These are phyloP conservation scores for Microthlaspi erraticum DNA, from an alignment of 345 rosid genomes.

Conservation along the genomic window DNA sequence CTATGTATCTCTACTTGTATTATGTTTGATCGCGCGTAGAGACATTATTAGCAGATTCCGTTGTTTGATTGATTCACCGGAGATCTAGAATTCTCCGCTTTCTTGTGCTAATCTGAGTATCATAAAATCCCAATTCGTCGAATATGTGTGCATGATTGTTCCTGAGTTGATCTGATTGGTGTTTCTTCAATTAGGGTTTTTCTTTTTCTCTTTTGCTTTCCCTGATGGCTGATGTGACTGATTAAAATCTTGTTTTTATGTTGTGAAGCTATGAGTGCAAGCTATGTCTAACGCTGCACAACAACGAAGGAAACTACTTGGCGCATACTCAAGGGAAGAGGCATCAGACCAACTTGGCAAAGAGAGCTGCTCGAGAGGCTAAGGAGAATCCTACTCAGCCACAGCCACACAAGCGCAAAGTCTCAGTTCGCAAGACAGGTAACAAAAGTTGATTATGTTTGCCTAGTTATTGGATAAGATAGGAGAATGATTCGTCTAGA, in stretches of 20 bases:
- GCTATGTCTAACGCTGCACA: conserved; percentile 93
- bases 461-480: background rate
- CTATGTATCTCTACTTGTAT: background rate
- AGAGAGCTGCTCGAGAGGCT: conserved; percentile 98
- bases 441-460: background rate
- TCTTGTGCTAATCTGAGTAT: background rate
- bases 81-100: background rate
- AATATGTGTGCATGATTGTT: background rate
- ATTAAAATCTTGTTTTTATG: conserved; percentile 18
- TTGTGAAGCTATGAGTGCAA: conserved; percentile 90
- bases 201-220: background rate
- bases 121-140: background rate
- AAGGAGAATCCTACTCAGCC: conserved; percentile 91
- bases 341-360: conserved; percentile 95
- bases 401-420: conserved; percentile 92
- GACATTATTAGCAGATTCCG: background rate
- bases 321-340: conserved; percentile 98
- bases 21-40: background rate
- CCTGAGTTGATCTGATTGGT: conserved; percentile 5
- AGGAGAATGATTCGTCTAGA: conserved; percentile 1
- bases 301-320: conserved; percentile 99
- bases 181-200: conserved; percentile 19
- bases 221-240: background rate
- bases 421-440: conserved; percentile 81
- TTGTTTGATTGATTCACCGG: background rate